phyloP scores from a whole-genome alignment of 306 rosid genomes.

The Inga leiocalycina region DNA sequence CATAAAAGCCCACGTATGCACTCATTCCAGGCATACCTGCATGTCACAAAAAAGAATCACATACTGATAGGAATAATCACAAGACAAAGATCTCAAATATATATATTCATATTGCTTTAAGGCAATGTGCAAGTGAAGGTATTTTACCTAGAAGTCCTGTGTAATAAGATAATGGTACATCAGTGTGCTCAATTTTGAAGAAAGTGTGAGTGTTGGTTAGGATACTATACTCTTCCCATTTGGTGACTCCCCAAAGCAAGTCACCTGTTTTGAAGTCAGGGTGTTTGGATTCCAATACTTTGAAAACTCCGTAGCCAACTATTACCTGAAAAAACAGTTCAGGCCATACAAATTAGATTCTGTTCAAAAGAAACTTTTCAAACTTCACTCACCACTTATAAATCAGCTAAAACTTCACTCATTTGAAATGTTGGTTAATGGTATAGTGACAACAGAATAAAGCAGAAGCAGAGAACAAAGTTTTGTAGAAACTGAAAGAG shows the following conservation, averaged over 20 bases:
- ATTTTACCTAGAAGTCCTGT: conserved; percentile 46
- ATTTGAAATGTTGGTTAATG: background rate
- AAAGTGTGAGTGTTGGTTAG: conserved; percentile 34
- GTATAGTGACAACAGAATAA: background rate
- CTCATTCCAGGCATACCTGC: conserved; percentile 65
- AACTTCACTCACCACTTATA: background rate
- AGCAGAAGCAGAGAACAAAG: background rate
- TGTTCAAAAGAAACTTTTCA: background rate
- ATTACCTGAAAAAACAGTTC: conserved; percentile 30
- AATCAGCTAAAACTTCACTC: background rate
- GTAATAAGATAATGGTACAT: conserved; percentile 48
- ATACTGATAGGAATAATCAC: background rate
- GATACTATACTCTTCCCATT: conserved; percentile 53
- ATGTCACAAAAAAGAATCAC: background rate
- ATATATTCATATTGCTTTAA: background rate
- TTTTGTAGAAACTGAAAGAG: background rate
- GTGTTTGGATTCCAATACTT: conserved; percentile 48
- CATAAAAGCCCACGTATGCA: conserved; percentile 53
- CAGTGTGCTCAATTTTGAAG: conserved; percentile 48
- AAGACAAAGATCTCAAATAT: background rate
- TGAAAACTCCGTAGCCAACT: conserved; percentile 48
- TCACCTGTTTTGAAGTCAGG: conserved; percentile 43
- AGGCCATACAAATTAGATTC: background rate
- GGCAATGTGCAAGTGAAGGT: background rate
- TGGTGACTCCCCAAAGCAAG: conserved; percentile 49